Conservation (phyloP, 1,284 basidiomycete species). For the Ustilago bromivora region DNA sequence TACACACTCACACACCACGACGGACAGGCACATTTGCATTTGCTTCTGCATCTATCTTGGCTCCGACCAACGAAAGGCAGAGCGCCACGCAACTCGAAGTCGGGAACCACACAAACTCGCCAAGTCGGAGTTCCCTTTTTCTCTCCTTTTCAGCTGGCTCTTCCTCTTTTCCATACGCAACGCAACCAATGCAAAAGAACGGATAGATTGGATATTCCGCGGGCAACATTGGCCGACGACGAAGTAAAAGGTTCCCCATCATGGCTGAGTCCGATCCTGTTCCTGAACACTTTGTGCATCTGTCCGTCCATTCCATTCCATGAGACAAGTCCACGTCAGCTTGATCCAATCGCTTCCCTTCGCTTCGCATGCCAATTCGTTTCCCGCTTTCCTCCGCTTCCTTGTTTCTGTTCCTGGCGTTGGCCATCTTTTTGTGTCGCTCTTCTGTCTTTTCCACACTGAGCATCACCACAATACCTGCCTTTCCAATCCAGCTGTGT, state of each 20-base stretch:
- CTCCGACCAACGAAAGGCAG: neutral
- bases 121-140: neutral
- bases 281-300: neutral
- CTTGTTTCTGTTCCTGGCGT: neutral
- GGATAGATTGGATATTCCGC: constrained; percentile 5
- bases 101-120: neutral
- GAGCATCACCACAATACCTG: too few species aligned
- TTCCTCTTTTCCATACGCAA: neutral
- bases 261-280: neutral
- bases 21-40: neutral
- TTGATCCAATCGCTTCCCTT: neutral
- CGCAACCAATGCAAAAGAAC: neutral
- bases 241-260: neutral
- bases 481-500: too few species aligned
- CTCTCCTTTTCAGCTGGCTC: neutral
- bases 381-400: neutral
- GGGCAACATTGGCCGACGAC: neutral
- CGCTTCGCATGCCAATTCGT: neutral
- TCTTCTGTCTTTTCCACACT: neutral
- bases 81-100: neutral
- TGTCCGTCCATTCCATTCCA: neutral
- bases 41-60: neutral
- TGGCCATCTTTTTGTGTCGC: neutral
- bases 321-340: constrained; percentile 5
- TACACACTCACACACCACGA: too few species aligned